phyloP scores from a whole-genome alignment of 2,329 filamentous ascomycete species.

The Aspergillus japonicus region DNA sequence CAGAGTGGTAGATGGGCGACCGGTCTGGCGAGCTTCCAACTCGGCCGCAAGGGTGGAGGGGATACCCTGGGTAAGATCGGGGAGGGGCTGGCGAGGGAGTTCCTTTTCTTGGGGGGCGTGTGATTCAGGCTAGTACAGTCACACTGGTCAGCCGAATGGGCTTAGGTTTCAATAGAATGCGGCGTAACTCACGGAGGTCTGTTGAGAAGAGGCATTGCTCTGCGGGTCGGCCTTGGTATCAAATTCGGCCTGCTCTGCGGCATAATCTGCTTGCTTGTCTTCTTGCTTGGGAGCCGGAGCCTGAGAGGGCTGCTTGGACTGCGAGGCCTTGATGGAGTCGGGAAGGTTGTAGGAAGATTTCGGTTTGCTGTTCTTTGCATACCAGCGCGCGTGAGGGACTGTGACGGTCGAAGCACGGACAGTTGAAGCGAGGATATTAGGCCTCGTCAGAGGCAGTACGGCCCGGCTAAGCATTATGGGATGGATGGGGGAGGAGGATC shows the following conservation, averaged over 20 bases:
- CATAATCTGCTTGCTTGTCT: constrained; percentile 29
- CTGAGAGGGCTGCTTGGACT: constrained; percentile 27
- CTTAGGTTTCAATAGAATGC: not conserved
- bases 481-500: not conserved
- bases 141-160: not conserved
- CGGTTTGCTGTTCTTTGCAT: constrained; percentile 38
- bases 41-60: constrained; percentile 86
- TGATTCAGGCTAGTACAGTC: constrained; percentile 24
- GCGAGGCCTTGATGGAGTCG: constrained; percentile 29
- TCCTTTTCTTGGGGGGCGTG: constrained; percentile 49
- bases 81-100: constrained; percentile 56
- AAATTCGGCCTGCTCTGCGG: constrained; percentile 41
- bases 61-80: constrained; percentile 90
- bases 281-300: constrained; percentile 24
- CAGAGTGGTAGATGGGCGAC: constrained; percentile 38
- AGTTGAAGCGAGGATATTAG: constrained; percentile 37
- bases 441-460: constrained; percentile 46
- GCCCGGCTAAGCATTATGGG: constrained; percentile 46
- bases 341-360: constrained; percentile 38
- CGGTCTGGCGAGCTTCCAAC: constrained; percentile 50
- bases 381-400: constrained; percentile 38
- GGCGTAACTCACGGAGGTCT: constrained; percentile 26
- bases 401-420: constrained; percentile 35
- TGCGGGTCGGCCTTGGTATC: constrained; percentile 35
- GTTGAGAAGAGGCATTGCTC: constrained; percentile 28